Evolutionary conservation across 768 basidiomycete species (phyloP).

Genomic region (Tubosaeta brunneosetosa): DNA sequence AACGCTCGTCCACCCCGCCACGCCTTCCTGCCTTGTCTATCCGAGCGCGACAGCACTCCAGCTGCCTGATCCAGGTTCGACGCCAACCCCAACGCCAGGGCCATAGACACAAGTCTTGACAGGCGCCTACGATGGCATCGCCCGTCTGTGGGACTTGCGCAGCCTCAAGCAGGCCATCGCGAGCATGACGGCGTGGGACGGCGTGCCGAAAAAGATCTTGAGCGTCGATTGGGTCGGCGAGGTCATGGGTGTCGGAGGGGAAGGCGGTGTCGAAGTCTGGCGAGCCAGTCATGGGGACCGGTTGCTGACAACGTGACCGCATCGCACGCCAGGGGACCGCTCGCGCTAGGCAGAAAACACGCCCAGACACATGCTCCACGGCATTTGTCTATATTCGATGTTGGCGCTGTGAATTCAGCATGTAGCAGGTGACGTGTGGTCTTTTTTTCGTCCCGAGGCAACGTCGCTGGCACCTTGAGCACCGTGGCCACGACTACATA

Average conservation of each 20-base stretch:
- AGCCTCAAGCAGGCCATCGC: slow-evolving; percentile 63
- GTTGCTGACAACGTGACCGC: slow-evolving; percentile 3
- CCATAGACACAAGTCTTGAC: slow-evolving; percentile 51
- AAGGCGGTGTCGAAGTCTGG: slow-evolving; percentile 65
- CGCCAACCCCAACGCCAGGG: neutral
- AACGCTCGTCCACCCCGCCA: slow-evolving; percentile 56
- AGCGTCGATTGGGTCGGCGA: slow-evolving; percentile 55
- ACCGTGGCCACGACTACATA: too few species aligned
- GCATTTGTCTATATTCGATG: too few species aligned
- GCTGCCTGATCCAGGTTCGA: neutral
- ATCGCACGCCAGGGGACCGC: too few species aligned
- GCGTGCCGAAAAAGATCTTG: slow-evolving; percentile 48
- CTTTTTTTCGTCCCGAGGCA: too few species aligned
- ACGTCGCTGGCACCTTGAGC: too few species aligned
- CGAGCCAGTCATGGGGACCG: slow-evolving; percentile 37
- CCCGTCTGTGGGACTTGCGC: slow-evolving; percentile 74
- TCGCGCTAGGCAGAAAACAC: too few species aligned
- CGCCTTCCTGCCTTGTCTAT: slow-evolving; percentile 57
- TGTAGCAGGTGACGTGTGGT: too few species aligned
- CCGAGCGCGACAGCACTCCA: neutral
- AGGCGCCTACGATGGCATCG: slow-evolving; percentile 75
- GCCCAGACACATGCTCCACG: too few species aligned
- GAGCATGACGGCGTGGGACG: slow-evolving; percentile 58
- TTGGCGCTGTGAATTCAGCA: too few species aligned
- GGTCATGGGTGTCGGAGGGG: slow-evolving; percentile 55